Conservation (phyloP, 148 eudicot species). For the Chenopodium album region DNA sequence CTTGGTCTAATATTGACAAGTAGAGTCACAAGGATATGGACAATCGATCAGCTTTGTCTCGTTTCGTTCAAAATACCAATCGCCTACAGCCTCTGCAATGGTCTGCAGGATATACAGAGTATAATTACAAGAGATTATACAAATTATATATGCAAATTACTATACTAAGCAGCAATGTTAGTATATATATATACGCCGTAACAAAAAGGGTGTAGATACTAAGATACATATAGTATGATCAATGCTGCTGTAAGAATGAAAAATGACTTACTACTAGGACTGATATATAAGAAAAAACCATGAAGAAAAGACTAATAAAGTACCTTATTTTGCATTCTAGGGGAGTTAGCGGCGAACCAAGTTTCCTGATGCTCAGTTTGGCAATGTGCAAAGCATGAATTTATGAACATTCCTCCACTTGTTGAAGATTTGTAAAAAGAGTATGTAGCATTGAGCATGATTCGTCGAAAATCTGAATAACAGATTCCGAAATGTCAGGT, state of each 20-base stretch:
- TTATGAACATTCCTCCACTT: constrained; percentile 79
- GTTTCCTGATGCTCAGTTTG: constrained; percentile 83
- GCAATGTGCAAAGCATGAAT: constrained; percentile 97
- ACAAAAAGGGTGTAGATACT: too few species aligned
- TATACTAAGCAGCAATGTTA: neutral
- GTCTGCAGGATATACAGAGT: constrained; percentile 43
- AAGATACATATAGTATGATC: too few species aligned
- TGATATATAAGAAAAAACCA: neutral
- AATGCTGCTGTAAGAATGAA: too few species aligned
- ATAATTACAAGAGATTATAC: neutral
- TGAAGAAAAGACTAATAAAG: neutral
- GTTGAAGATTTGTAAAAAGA: constrained; percentile 48
- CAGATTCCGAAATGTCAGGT: neutral
- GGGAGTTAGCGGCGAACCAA: constrained; percentile 77
- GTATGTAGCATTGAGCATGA: constrained; percentile 62
- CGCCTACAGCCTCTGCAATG: constrained; percentile 83
- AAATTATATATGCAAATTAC: neutral
- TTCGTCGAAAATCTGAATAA: constrained; percentile 55
- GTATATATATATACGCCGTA: neutral
- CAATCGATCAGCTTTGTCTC: constrained; percentile 56
- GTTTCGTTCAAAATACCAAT: constrained; percentile 78
- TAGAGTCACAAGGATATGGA: constrained; percentile 67
- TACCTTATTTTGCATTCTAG: constrained; percentile 77
- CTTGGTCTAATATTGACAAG: constrained; percentile 50
- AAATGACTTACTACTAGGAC: too few species aligned